Evolutionary conservation across 495 filamentous ascomycete species (phyloP), one percentile per base, ranked within the genome.

Genomic region (Trichoderma orchidacearum): DNA sequence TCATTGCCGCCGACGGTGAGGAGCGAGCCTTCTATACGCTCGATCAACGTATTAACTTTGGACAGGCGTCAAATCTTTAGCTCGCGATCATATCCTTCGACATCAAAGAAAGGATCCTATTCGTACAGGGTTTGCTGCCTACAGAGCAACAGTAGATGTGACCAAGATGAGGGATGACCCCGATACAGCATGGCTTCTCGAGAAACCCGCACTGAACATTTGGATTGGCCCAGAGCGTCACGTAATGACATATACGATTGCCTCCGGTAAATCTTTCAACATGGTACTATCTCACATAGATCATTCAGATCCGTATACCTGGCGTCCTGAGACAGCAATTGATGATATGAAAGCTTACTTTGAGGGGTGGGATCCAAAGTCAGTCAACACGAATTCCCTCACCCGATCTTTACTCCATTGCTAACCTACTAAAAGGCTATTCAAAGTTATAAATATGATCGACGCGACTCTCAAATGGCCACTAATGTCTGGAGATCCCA

Each of bases 161-260:
- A 65, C 72, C 28, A 67, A 78, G 48, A 65, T 77, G 61, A 61
- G 72, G 25, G 66, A 67, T 5, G 70, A 80, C 48, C 68, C 71
- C 0, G 70, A 72, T 12, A 58, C 80, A 0, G 61, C 58, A 3
- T 61, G 74, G 35, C 69, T 76, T 61, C 68, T 82, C 0, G 55
- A 64, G 4, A 69, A 80, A 23, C 77, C 81, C 1, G 72, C 70
- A 6, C 76, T 81, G 3, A 79, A 84, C 59, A 78, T 84, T 58
- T 88, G 85, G 85, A 63, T 85, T 25, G 84, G 85, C 5, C 80
- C 79, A 2, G 61, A 62, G 13, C 71, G 69, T 0, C 81, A 84
- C 56, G 71, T 75, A 1, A 76, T 80, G 3, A 74, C 69, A 23
- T 84, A 83, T 56, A 68, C 79, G 1, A 63, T 84, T 17, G 70